These are phyloP conservation scores for Teratosphaeria pseudoeucalypti DNA, from an alignment of 2,329 filamentous ascomycete species.

Conservation along the genomic window DNA sequence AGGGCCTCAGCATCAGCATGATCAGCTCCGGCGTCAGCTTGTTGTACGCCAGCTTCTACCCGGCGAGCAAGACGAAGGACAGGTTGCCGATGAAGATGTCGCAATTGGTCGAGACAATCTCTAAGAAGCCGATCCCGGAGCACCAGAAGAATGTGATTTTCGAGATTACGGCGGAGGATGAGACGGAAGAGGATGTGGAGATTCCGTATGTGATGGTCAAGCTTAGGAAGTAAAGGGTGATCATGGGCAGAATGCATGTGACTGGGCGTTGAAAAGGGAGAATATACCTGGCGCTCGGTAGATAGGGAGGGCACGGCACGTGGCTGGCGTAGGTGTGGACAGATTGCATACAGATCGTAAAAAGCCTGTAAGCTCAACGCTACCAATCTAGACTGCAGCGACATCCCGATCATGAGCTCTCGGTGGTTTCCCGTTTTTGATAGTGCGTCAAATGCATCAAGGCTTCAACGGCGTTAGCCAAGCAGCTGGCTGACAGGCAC, in stretches of 20 bases:
- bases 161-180: conserved; percentile 86
- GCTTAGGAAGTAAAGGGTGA: conserved; percentile 38
- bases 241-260: background rate
- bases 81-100: conserved; percentile 69
- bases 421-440: background rate
- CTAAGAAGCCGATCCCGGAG: conserved; percentile 79
- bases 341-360: background rate
- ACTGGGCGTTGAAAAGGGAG: background rate
- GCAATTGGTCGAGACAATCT: conserved; percentile 75
- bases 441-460: background rate
- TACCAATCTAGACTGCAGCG: background rate
- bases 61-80: conserved; percentile 71
- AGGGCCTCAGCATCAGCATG: conserved; percentile 79
- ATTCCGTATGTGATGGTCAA: conserved; percentile 93
- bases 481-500: no score
- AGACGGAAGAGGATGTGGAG: conserved; percentile 85
- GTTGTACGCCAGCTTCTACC: conserved; percentile 89
- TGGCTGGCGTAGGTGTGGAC: background rate
- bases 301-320: background rate
- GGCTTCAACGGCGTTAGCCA: background rate
- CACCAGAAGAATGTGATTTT: conserved; percentile 96
- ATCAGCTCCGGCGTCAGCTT: conserved; percentile 94
- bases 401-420: background rate
- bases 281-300: background rate
- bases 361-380: background rate